These are phyloP conservation scores for Xylaria telfairii DNA, from an alignment of 495 filamentous ascomycete genomes.

Conservation along the genomic window DNA sequence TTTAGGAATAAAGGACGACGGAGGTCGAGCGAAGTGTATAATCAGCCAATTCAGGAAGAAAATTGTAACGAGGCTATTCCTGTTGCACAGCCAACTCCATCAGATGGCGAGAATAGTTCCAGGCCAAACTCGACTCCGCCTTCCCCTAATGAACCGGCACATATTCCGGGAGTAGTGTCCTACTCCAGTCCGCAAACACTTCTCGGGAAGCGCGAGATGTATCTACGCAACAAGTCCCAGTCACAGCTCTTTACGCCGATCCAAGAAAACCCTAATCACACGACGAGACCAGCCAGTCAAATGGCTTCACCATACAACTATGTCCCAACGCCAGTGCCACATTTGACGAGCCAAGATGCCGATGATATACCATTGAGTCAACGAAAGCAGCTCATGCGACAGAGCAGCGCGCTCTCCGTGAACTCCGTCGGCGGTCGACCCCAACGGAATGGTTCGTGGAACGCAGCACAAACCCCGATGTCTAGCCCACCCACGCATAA, in stretches of 20 bases:
- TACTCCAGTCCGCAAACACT: constrained; percentile 58
- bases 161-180: constrained; percentile 43
- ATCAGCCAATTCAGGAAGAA: constrained; percentile 51
- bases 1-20: constrained; percentile 30
- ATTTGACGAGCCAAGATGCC: constrained; percentile 35
- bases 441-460: constrained; percentile 16
- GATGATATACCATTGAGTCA: constrained; percentile 80
- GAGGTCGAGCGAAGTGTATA: constrained; percentile 37
- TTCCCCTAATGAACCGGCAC: constrained; percentile 31
- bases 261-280: constrained; percentile 29
- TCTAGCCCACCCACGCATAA: constrained; percentile 25
- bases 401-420: constrained; percentile 43
- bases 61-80: constrained; percentile 31
- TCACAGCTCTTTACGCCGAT: constrained; percentile 40
- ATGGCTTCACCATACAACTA: constrained; percentile 43
- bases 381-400: constrained; percentile 62
- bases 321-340: constrained; percentile 27
- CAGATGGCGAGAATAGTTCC: constrained; percentile 25
- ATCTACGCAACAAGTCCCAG: constrained; percentile 60
- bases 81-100: constrained; percentile 27
- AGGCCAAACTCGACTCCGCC: constrained; percentile 24
- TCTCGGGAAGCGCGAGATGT: constrained; percentile 65
- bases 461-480: constrained; percentile 32
- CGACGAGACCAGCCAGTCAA: constrained; percentile 40
- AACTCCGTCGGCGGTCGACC: constrained; percentile 23